Evolutionary conservation across 805 yeast species (phyloP).

Genomic region (Yamadazyma endophytica): DNA sequence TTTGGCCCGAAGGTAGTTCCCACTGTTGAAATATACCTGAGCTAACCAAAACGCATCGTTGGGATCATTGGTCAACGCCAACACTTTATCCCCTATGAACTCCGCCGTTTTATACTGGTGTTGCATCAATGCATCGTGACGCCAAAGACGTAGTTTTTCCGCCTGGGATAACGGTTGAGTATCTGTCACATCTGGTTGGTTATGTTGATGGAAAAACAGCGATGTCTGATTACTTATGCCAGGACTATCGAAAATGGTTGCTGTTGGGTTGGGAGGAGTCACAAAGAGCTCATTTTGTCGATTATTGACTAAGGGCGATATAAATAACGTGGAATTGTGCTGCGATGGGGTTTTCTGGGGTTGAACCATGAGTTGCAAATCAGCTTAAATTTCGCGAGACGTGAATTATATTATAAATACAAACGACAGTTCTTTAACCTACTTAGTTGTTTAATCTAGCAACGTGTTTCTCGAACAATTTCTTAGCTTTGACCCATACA

Average conservation of each 20-base stretch:
- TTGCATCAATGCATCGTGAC: conserved; percentile 89
- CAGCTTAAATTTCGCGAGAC: conserved; percentile 1
- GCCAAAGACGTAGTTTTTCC: conserved; percentile 83
- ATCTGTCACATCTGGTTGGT: not conserved
- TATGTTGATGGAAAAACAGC: conserved; percentile 30
- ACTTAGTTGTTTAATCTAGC: conserved; percentile 47
- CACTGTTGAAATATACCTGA: conserved; percentile 75
- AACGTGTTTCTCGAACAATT: conserved; percentile 79
- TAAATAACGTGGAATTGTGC: conserved; percentile 68
- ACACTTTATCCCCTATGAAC: conserved; percentile 85
- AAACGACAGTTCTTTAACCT: too few relatives aligned
- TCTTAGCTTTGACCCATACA: conserved; percentile 89
- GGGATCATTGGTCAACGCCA: conserved; percentile 78
- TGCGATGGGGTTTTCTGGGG: conserved; percentile 44
- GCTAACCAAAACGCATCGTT: conserved; percentile 97
- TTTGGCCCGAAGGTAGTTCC: conserved; percentile 75
- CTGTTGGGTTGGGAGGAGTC: conserved; percentile 47
- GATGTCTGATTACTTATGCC: conserved; percentile 29
- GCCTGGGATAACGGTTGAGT: conserved; percentile 63
- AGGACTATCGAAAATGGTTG: conserved; percentile 41
- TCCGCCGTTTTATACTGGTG: conserved; percentile 90
- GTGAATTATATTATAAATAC: conserved; percentile 2
- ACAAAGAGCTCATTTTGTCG: conserved; percentile 38
- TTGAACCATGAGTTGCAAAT: conserved; percentile 14
- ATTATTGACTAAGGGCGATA: conserved; percentile 59